Evolutionary conservation across 1,139 yeast genomes (phyloP).

Genomic region (Pichia sp.): DNA sequence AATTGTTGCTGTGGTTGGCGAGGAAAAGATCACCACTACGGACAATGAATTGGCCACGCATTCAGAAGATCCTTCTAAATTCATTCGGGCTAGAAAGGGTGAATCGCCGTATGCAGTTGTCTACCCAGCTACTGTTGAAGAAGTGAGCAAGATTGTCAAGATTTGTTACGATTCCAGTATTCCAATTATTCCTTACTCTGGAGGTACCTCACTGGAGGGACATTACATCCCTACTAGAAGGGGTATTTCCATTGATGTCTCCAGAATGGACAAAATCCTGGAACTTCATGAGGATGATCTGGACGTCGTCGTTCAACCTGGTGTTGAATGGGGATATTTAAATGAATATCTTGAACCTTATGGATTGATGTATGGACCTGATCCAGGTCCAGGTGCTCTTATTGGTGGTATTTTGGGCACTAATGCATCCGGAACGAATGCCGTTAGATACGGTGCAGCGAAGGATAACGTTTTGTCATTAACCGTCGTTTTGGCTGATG

Average conservation of each 20-base stretch:
- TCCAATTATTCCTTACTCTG: conserved; percentile 72
- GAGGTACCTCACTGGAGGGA: conserved; percentile 79
- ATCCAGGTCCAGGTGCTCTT: conserved; percentile 72
- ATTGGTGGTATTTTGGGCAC: conserved; percentile 66
- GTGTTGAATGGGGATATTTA: conserved; percentile 60
- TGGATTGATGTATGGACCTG: conserved; percentile 59
- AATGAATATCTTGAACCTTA: conserved; percentile 41
- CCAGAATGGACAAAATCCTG: conserved; percentile 45
- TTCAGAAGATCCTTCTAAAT: conserved; percentile 56
- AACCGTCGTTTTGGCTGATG: conserved; percentile 60
- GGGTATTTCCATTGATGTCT: conserved; percentile 52
- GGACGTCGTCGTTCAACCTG: conserved; percentile 64
- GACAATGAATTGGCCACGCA: conserved; percentile 36
- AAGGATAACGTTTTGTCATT: conserved; percentile 49
- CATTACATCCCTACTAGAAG: conserved; percentile 69
- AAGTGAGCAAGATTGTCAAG: conserved; percentile 56
- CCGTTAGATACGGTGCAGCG: conserved; percentile 65
- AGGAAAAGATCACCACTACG: conserved; percentile 31
- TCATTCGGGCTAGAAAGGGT: conserved; percentile 48
- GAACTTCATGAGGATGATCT: conserved; percentile 48
- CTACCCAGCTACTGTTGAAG: conserved; percentile 54
- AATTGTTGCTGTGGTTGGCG: conserved; percentile 39
- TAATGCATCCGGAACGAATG: conserved; percentile 68
- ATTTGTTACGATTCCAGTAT: conserved; percentile 54
- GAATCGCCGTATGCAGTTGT: conserved; percentile 57